phyloP scores from a whole-genome alignment of 139 green algal genomes.

The Chlamydomonas asymmetrica region DNA sequence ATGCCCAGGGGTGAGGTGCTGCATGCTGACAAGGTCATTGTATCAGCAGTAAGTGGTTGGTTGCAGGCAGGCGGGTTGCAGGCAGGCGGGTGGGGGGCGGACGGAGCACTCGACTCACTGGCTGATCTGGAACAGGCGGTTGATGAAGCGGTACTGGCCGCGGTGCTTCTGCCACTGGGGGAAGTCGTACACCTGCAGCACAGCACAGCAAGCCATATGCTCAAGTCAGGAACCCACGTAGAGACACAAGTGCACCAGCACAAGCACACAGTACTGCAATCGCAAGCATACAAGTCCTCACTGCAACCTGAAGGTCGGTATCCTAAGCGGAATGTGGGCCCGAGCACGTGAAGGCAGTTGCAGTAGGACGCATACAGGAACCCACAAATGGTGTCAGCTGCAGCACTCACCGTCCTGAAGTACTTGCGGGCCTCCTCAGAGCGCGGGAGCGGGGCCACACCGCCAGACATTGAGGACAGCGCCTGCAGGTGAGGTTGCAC shows the following conservation, averaged over 20 bases:
- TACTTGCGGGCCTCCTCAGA: conserved; percentile 24
- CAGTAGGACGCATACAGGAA: neutral
- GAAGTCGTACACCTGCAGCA: conserved; percentile 33
- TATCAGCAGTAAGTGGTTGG: too few relatives aligned
- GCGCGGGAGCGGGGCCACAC: neutral
- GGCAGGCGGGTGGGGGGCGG: neutral
- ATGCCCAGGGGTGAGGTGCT: too few relatives aligned
- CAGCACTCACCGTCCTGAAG: conserved; percentile 32
- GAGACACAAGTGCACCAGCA: too few relatives aligned
- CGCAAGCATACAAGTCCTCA: too few relatives aligned
- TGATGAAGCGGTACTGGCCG: conserved; percentile 15
- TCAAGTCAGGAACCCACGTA: too few relatives aligned
- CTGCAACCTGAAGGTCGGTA: too few relatives aligned
- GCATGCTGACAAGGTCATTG: neutral
- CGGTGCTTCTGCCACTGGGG: conserved; percentile 40
- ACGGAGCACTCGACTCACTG: conserved; percentile 12
- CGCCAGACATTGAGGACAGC: conserved; percentile 2
- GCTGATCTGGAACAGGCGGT: conserved; percentile 16
- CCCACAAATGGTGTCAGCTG: neutral
- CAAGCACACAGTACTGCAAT: too few relatives aligned
- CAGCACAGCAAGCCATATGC: neutral
- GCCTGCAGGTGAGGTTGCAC: conserved; percentile 20
- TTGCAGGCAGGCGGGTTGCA: too few relatives aligned
- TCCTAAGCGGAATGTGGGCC: too few relatives aligned
- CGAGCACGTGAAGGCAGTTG: neutral